These are phyloP conservation scores for Huntiella bhutanensis DNA, from an alignment of 2,329 filamentous ascomycete genomes.

Conservation along the genomic window DNA sequence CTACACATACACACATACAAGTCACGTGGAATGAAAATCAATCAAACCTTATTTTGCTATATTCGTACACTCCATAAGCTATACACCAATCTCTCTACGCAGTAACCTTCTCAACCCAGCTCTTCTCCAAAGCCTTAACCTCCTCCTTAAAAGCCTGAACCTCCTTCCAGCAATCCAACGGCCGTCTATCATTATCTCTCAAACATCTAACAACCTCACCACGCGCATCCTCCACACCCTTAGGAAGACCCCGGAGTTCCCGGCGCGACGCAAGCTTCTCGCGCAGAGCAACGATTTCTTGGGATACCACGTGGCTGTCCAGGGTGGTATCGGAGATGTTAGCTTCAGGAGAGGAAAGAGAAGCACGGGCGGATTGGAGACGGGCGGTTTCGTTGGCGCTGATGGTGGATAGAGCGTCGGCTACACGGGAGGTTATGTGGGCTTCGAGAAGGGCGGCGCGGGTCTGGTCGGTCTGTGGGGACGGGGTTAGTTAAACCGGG, in stretches of 20 bases:
- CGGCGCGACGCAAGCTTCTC: conserved; percentile 42
- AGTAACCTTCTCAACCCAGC: conserved; percentile 67
- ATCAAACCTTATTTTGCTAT: not conserved
- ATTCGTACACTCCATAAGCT: conserved; percentile 6
- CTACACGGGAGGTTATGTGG: conserved; percentile 72
- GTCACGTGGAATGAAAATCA: too few species aligned
- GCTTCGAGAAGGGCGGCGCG: conserved; percentile 70
- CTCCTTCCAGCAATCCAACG: conserved; percentile 87
- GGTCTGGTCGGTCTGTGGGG: conserved; percentile 61
- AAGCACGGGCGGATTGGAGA: conserved; percentile 49
- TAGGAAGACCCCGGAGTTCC: conserved; percentile 49
- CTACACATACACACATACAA: too few species aligned
- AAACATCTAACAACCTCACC: conserved; percentile 62
- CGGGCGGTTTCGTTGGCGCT: conserved; percentile 50
- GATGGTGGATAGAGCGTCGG: conserved; percentile 65
- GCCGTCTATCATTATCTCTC: conserved; percentile 65
- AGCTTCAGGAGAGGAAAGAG: conserved; percentile 38
- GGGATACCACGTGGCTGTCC: conserved; percentile 30
- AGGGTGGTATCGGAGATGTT: conserved; percentile 18
- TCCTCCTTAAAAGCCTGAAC: conserved; percentile 80
- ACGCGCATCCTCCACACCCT: conserved; percentile 54
- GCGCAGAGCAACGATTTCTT: conserved; percentile 40
- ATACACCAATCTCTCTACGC: conserved; percentile 6
- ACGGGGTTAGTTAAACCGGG: not conserved
- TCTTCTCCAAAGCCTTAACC: conserved; percentile 68